These are phyloP conservation scores for Juncus inflexus DNA, from an alignment of 176 grass and related monocot species.

Conservation along the genomic window DNA sequence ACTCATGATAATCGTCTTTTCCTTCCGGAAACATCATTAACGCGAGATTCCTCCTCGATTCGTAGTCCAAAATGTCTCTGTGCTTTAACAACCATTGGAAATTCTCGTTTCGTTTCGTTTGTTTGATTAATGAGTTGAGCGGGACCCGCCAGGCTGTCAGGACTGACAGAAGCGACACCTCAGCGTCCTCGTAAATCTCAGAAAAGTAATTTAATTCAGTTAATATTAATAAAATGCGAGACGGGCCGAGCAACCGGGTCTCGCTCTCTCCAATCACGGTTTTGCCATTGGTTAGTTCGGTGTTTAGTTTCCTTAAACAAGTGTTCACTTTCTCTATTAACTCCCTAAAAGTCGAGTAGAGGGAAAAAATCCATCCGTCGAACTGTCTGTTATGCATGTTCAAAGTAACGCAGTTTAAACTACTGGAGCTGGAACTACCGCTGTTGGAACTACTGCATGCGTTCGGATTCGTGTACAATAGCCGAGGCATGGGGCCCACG, in stretches of 20 bases:
- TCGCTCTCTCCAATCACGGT: slow-evolving; percentile 39
- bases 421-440: slow-evolving; percentile 17
- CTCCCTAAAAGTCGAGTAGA: slow-evolving; percentile 49
- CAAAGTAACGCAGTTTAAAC: background rate
- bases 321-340: slow-evolving; percentile 58
- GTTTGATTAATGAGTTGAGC: slow-evolving; percentile 57
- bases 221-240: slow-evolving; percentile 54
- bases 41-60: slow-evolving; percentile 79
- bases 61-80: slow-evolving; percentile 68
- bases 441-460: slow-evolving; percentile 25
- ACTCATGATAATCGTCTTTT: slow-evolving; percentile 76
- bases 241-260: slow-evolving; percentile 29
- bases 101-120: slow-evolving; percentile 56
- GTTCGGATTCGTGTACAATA: slow-evolving; percentile 27
- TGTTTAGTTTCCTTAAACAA: slow-evolving; percentile 57
- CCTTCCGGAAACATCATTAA: slow-evolving; percentile 89
- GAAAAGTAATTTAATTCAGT: slow-evolving; percentile 67
- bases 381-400: slow-evolving; percentile 43
- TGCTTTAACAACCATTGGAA: slow-evolving; percentile 82
- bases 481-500: slow-evolving; percentile 38
- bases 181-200: slow-evolving; percentile 67
- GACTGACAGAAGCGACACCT: slow-evolving; percentile 46
- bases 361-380: slow-evolving; percentile 50
- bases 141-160: slow-evolving; percentile 43
- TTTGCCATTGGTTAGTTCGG: slow-evolving; percentile 45